phyloP scores from a whole-genome alignment of 75 land plant species.

The Adiantum capillusveneris region DNA sequence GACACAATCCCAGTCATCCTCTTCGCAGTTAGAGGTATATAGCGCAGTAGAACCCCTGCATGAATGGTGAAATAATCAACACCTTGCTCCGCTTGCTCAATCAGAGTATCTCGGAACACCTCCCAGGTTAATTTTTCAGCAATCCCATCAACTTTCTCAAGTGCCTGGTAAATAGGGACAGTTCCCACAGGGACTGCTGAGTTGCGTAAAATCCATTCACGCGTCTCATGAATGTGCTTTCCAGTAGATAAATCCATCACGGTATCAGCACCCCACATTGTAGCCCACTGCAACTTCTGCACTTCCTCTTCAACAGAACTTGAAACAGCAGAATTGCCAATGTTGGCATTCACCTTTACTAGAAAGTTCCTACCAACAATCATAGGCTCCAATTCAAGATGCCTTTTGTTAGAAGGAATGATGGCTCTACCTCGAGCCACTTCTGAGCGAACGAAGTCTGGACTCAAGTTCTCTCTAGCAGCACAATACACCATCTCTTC shows the following conservation, averaged over 20 bases:
- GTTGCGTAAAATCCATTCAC: slow-evolving; percentile 96
- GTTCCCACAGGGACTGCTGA: slow-evolving; percentile 96
- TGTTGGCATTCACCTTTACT: slow-evolving; percentile 98
- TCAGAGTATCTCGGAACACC: slow-evolving; percentile 78
- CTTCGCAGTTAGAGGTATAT: slow-evolving; percentile 87
- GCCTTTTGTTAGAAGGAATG: slow-evolving; percentile 94
- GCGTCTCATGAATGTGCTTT: slow-evolving; percentile 92
- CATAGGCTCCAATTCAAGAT: slow-evolving; percentile 97
- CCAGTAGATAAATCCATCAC: slow-evolving; percentile 97
- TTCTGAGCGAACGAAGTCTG: slow-evolving; percentile 90
- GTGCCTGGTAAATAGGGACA: slow-evolving; percentile 96
- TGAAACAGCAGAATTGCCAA: slow-evolving; percentile 94
- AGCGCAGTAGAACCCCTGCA: slow-evolving; percentile 89
- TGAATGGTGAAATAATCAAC: slow-evolving; percentile 98
- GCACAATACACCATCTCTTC: slow-evolving; percentile 98
- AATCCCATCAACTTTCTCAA: slow-evolving; percentile 94
- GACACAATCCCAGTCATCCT: slow-evolving; percentile 98
- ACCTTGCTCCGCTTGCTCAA: slow-evolving; percentile 99
- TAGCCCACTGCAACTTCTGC: slow-evolving; percentile 96
- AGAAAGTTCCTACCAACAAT: slow-evolving; percentile 86
- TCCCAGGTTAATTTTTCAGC: slow-evolving; percentile 95
- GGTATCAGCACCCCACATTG: slow-evolving; percentile 99
- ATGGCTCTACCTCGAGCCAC: slow-evolving; percentile 96
- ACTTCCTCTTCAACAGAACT: slow-evolving; percentile 98
- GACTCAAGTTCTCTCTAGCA: slow-evolving; percentile 75